Percentiles rank a stretch among this genome's conserved stretches.
Evolutionary conservation across 1,284 basidiomycete species (phyloP).

Genomic region (Leccinum griseonigrum): DNA sequence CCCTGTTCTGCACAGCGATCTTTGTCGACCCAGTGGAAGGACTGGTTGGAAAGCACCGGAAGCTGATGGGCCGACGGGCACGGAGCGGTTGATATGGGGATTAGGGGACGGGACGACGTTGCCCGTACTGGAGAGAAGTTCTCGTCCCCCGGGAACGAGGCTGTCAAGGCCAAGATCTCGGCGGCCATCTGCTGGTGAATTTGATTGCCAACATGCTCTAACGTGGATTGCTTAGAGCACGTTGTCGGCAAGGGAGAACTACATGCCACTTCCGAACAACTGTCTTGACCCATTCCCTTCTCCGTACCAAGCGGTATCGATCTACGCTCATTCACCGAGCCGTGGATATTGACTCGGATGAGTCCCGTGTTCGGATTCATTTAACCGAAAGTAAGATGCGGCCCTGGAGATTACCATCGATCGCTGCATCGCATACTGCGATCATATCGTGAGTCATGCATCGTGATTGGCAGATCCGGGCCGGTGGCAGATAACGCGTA

Average conservation of each 20-base stretch:
- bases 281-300: too few species aligned
- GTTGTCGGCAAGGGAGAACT: constrained; percentile 57
- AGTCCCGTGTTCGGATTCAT: too few species aligned
- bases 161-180: constrained; percentile 51
- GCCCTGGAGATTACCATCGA: too few species aligned
- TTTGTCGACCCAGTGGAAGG: constrained; percentile 61
- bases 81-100: constrained; percentile 71
- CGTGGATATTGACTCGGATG: too few species aligned
- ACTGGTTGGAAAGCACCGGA: constrained; percentile 66
- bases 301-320: too few species aligned
- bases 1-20: constrained; percentile 69
- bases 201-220: not conserved
- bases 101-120: constrained; percentile 53
- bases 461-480: too few species aligned
- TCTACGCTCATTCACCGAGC: too few species aligned
- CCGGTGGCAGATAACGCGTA: too few species aligned
- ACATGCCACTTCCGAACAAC: constrained; percentile 50
- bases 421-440: too few species aligned
- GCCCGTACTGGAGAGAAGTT: constrained; percentile 43
- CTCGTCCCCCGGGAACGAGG: constrained; percentile 18
- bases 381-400: too few species aligned
- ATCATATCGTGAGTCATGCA: too few species aligned
- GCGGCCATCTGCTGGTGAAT: constrained; percentile 68
- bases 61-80: constrained; percentile 65
- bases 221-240: not conserved